Base-by-base conservation (phyloP, 495 filamentous ascomycete genomes). In the Aspergillus nanangensis region DNA sequence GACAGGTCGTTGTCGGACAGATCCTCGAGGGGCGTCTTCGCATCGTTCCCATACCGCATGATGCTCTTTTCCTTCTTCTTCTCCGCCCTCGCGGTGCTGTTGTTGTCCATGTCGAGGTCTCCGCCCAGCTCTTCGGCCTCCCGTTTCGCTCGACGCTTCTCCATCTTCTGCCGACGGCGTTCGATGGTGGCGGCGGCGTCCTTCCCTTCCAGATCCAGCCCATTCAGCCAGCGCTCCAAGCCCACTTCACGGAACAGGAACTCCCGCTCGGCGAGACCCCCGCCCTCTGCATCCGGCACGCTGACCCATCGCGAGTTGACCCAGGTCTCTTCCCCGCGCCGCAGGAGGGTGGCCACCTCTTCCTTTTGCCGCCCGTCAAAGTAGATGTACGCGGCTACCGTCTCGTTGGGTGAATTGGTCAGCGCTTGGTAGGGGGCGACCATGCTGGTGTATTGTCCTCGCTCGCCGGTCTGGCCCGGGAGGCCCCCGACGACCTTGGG, bases 251-350 rank as follows among this genome's bases (percentile, higher is more conserved):
- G 88, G 67, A 99, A 99, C 43, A 97, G 70, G 55, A 99, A 99
- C 58, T 99, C 93, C 47, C 92, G 80, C 71, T 99, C 93, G 37
- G 93, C 93, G 22, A 99, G 81, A 11, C 91, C 91, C 19, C 91
- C 91, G 18, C 90, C 91, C 67, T 97, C 92, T 2, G 85, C 85
- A 9, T 87, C 81, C 2, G 91, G 89, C 3, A 98, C 81, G 57
- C 92, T 89, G 48, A 99, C 93, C 93, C 93, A 99, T 60, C 93
- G 75, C 8, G 91, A 96, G 53, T 96, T 96, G 19, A 99, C 95
- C 93, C 93, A 99, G 0, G 93, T 99, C 66, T 99, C 93, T 52
- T 96, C 93, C 33, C 94, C 94, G 15, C 91, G 82, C 44, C 93
- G 78, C 25, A 99, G 74, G 33, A 99, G 69, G 24, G 93, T 99